phyloP scores from a whole-genome alignment of 371 early-diverging fungal genomes.

The Apophysomyces sp. region DNA sequence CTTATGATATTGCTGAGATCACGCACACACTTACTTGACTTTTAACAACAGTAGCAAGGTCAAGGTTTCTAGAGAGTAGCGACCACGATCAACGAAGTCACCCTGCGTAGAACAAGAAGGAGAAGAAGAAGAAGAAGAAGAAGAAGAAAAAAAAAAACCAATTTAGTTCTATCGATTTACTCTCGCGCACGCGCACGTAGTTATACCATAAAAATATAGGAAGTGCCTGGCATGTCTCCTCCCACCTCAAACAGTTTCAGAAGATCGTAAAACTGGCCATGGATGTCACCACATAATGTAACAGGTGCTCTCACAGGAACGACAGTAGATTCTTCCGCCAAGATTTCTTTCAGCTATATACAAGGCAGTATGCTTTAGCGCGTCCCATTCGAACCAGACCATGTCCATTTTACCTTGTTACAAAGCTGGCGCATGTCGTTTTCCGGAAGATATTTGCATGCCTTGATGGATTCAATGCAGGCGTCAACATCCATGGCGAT shows the following conservation, averaged over 20 bases:
- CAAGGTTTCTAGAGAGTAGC: constrained; percentile 97
- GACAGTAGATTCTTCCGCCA: constrained; percentile 95
- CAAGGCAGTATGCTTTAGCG: background rate
- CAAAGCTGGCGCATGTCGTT: constrained; percentile 94
- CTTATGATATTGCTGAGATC: background rate
- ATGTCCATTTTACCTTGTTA: constrained; percentile 67
- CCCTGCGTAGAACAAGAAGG: constrained; percentile 50
- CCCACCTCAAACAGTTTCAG: constrained; percentile 98
- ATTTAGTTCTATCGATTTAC: background rate
- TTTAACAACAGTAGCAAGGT: constrained; percentile 92
- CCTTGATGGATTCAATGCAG: constrained; percentile 54
- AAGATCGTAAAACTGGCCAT: constrained; percentile 99
- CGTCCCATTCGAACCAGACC: background rate
- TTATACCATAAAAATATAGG: constrained; percentile 94
- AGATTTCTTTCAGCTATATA: constrained; percentile 82
- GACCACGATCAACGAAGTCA: constrained; percentile 99
- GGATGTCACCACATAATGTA: constrained; percentile 98
- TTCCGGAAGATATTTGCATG: constrained; percentile 93
- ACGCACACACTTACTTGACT: constrained; percentile 61
- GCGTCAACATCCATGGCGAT: constrained; percentile 57
- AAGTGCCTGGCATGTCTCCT: constrained; percentile 94
- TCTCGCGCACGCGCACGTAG: background rate
- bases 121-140: background rate
- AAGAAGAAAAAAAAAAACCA: background rate
- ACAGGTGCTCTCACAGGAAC: constrained; percentile 95